Evolutionary conservation across 164 flowering plant species (phyloP).

Genomic region (Aristolochia fimbriata): DNA sequence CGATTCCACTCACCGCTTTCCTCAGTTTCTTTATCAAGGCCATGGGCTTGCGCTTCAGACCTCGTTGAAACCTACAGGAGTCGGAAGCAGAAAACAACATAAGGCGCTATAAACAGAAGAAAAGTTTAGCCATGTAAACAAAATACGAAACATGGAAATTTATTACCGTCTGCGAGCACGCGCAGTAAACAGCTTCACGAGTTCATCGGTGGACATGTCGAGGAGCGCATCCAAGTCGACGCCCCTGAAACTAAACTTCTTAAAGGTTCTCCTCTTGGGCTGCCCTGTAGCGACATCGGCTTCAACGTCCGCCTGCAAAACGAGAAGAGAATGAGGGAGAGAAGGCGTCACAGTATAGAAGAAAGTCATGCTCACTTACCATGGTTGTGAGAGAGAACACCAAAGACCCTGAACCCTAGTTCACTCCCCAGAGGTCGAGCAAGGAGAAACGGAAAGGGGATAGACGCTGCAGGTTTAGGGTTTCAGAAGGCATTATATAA

Average conservation of each 20-base stretch:
- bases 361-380: neutral
- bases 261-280: conserved; percentile 67
- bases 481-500: no score
- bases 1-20: conserved; percentile 26
- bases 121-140: neutral
- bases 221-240: conserved; percentile 68
- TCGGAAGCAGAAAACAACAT: neutral
- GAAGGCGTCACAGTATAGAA: no score
- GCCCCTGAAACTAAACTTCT: conserved; percentile 66
- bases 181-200: conserved; percentile 61
- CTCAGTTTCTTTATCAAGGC: conserved; percentile 48
- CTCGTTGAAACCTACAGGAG: conserved; percentile 29
- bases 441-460: no score
- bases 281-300: conserved; percentile 35
- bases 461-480: no score
- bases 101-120: neutral
- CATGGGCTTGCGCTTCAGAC: conserved; percentile 47
- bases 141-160: neutral
- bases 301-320: conserved; percentile 15
- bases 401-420: neutral
- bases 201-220: conserved; percentile 69
- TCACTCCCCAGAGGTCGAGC: no score
- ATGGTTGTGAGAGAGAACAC: neutral
- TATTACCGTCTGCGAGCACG: conserved; percentile 38
- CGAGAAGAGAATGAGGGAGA: neutral